Percentiles rank a stretch among this genome's conserved stretches.
These are phyloP conservation scores for Wakefieldia striispora DNA, from an alignment of 768 basidiomycete genomes.

Conservation along the genomic window DNA sequence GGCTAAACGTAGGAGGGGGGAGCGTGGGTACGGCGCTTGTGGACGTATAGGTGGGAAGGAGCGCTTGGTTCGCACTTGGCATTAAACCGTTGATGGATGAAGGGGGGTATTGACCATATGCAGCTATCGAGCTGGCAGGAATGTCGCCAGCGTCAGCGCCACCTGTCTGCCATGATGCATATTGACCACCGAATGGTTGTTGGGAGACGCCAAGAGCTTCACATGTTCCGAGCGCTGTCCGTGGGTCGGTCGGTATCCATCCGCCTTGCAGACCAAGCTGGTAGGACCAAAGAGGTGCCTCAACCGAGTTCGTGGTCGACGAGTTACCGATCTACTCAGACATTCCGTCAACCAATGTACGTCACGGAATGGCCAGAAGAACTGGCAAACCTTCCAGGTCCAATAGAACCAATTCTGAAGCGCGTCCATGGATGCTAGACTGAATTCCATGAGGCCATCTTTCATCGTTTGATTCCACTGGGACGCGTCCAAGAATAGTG, in stretches of 20 bases:
- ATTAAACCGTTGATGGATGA: slow-evolving; percentile 46
- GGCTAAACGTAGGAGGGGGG: slow-evolving; percentile 52
- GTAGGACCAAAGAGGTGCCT: slow-evolving; percentile 69
- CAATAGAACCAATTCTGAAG: slow-evolving; percentile 72
- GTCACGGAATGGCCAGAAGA: neutral
- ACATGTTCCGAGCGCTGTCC: slow-evolving; percentile 65
- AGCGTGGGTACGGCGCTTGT: slow-evolving; percentile 59
- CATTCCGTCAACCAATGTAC: neutral
- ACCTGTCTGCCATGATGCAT: slow-evolving; percentile 69
- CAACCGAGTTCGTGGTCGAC: slow-evolving; percentile 43
- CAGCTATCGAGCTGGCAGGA: slow-evolving; percentile 38
- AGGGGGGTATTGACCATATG: slow-evolving; percentile 54
- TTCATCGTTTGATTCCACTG: slow-evolving; percentile 53
- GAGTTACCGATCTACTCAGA: slow-evolving; percentile 55
- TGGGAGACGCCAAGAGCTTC: slow-evolving; percentile 45
- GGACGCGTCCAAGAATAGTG: slow-evolving; percentile 47
- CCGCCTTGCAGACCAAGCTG: slow-evolving; percentile 67
- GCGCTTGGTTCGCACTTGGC: slow-evolving; percentile 30
- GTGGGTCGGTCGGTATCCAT: slow-evolving; percentile 77
- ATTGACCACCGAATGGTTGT: slow-evolving; percentile 49
- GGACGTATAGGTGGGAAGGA: slow-evolving; percentile 63
- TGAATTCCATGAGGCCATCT: slow-evolving; percentile 49
- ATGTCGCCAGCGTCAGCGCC: slow-evolving; percentile 52
- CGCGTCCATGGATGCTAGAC: slow-evolving; percentile 62
- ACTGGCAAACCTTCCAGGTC: slow-evolving; percentile 63